Evolutionary conservation across 495 filamentous ascomycete species (phyloP).

Genomic region (Amphirosellinia nigrospora): DNA sequence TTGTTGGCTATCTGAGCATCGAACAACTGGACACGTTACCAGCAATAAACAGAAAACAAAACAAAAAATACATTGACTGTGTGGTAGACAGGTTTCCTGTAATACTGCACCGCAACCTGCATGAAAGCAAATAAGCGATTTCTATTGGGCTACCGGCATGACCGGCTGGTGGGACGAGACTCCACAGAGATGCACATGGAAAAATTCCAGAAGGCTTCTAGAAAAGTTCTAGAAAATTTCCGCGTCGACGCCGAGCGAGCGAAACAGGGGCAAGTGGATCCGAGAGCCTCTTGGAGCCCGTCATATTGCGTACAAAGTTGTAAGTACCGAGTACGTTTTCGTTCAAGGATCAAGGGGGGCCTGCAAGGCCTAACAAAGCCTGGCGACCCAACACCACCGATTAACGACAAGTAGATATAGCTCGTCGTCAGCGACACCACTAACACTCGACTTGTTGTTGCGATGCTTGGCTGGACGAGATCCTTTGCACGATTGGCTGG

Average conservation of each 20-base stretch:
- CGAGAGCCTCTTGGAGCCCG: slow-evolving; percentile 7
- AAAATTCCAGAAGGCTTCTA: slow-evolving; percentile 38
- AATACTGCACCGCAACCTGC: neutral
- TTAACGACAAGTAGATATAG: neutral
- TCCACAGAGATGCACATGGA: slow-evolving; percentile 25
- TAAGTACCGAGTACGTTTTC: slow-evolving; percentile 17
- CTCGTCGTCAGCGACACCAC: slow-evolving; percentile 9
- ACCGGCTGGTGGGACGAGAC: slow-evolving; percentile 23
- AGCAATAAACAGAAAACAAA: neutral
- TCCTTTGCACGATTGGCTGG: neutral
- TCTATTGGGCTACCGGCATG: slow-evolving; percentile 31
- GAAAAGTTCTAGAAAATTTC: slow-evolving; percentile 27
- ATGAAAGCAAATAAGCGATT: neutral
- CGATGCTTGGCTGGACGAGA: neutral
- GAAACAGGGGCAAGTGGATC: slow-evolving; percentile 11
- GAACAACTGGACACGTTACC: neutral
- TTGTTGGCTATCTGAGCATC: neutral
- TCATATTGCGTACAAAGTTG: neutral
- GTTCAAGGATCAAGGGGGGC: neutral
- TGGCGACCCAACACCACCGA: neutral
- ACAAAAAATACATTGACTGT: neutral
- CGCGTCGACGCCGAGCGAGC: neutral
- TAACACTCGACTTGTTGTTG: neutral
- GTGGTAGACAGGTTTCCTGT: slow-evolving; percentile 10
- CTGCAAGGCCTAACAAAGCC: slow-evolving; percentile 5